A percentile compares a stretch with the other conserved stretches of the same genome.
These are phyloP conservation scores for Trichoderma parareesei DNA, from an alignment of 495 filamentous ascomycete species.

Conservation along the genomic window DNA sequence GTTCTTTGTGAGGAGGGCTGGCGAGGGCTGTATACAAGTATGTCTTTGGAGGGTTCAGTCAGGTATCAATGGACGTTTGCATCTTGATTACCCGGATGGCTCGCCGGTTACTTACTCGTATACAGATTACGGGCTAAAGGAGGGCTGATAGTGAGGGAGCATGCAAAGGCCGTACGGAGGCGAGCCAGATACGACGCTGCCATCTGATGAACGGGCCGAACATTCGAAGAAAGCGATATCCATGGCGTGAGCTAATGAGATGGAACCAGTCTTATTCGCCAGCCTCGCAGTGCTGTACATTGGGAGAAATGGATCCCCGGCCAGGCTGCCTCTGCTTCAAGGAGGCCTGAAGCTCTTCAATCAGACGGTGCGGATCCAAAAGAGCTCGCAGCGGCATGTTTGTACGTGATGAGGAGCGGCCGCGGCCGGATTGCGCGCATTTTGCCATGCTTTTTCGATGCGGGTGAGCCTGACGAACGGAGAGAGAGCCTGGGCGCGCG, in stretches of 20 bases:
- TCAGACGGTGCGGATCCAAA: background rate
- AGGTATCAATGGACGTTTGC: background rate
- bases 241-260: background rate
- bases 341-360: too few species aligned
- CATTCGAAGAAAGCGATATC: background rate
- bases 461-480: background rate
- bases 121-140: background rate
- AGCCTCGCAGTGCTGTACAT: background rate
- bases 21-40: too few species aligned
- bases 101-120: background rate
- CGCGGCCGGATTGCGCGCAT: slow-evolving; percentile 7
- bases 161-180: background rate
- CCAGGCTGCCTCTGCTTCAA: background rate
- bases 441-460: background rate
- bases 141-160: background rate
- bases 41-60: background rate
- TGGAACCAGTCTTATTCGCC: background rate
- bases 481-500: background rate
- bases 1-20: too few species aligned
- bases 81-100: slow-evolving; percentile 1
- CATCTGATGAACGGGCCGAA: background rate
- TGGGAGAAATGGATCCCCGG: background rate
- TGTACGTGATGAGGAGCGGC: slow-evolving; percentile 5
- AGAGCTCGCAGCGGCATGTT: background rate
- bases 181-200: background rate